phyloP scores from a whole-genome alignment of 257 asterid genomes.

The Scutellaria barbata region DNA sequence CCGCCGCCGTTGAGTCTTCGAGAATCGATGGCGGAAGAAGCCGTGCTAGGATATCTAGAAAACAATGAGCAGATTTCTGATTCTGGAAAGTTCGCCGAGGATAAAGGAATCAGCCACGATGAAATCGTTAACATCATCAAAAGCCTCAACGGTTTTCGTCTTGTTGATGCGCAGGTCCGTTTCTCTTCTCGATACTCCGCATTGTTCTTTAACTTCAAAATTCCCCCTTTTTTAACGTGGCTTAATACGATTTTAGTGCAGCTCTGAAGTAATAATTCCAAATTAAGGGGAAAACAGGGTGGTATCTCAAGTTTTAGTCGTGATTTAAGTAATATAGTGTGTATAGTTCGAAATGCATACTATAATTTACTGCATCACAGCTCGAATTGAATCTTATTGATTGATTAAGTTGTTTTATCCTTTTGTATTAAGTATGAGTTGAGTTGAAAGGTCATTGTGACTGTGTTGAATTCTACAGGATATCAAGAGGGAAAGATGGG shows the following conservation, averaged over 20 bases:
- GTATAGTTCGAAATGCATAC: too few species aligned
- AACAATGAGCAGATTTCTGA: conserved; percentile 63
- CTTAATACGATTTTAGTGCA: background rate
- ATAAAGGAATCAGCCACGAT: conserved; percentile 72
- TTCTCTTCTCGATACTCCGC: background rate
- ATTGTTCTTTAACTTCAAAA: background rate
- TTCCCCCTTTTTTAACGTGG: too few species aligned
- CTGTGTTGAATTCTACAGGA: conserved; percentile 58
- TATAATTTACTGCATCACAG: background rate
- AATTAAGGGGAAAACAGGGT: too few species aligned
- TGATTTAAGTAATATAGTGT: background rate
- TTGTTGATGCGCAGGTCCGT: conserved; percentile 73
- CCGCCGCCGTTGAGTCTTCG: background rate
- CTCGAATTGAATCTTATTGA: background rate
- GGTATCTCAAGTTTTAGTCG: too few species aligned
- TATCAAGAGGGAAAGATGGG: conserved; percentile 81
- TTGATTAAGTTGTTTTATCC: background rate
- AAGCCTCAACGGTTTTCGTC: conserved; percentile 78
- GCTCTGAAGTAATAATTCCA: background rate
- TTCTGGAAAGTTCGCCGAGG: conserved; percentile 73
- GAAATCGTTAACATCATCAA: conserved; percentile 82
- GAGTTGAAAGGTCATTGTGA: conserved; percentile 17
- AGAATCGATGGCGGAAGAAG: conserved; percentile 78
- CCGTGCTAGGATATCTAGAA: conserved; percentile 66
- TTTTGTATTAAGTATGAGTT: background rate